phyloP scores from a whole-genome alignment of 768 basidiomycete genomes.

The Suillus luteus region DNA sequence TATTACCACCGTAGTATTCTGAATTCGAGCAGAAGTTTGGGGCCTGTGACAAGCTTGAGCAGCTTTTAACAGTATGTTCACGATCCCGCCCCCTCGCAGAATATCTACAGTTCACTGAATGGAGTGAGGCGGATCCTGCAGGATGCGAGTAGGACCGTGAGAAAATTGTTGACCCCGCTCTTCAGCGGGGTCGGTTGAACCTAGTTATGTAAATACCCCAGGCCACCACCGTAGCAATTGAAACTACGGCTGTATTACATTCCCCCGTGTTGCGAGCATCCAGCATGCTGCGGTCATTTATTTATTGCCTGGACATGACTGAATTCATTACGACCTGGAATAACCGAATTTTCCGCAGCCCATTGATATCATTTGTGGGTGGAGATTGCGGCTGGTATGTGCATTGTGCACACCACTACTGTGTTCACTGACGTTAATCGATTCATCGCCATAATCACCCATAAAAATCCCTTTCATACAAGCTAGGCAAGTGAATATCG shows the following conservation, averaged over 20 bases:
- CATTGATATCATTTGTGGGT: neutral
- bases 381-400: neutral
- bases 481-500: constrained; percentile 2
- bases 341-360: neutral
- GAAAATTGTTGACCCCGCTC: neutral
- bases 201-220: neutral
- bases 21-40: neutral
- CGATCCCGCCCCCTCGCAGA: neutral
- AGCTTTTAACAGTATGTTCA: neutral
- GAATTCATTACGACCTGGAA: neutral
- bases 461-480: neutral
- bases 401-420: neutral
- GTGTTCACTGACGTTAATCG: neutral
- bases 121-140: neutral
- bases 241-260: neutral
- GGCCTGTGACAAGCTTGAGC: neutral
- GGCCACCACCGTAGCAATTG: neutral
- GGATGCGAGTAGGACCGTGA: neutral
- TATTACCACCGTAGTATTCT: neutral
- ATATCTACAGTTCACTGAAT: neutral
- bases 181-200: neutral
- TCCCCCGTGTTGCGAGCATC: neutral
- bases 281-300: neutral
- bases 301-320: neutral
- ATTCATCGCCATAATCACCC: neutral